phyloP scores from a whole-genome alignment of 305 asterid species.

The Fraxinus sp. region DNA sequence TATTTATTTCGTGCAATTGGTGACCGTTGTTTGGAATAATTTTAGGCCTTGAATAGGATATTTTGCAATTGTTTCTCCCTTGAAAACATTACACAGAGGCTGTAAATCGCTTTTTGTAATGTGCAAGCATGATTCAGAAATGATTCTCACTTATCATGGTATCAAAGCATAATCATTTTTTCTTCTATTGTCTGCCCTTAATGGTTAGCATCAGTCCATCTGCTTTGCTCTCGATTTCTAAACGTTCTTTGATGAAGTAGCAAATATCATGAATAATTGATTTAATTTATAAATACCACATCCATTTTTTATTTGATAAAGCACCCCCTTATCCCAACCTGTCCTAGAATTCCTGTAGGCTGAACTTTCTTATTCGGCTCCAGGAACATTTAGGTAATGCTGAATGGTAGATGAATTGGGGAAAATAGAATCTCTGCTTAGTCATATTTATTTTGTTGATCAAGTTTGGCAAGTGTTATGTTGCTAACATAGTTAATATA shows the following conservation, averaged over 20 bases:
- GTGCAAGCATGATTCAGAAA: neutral
- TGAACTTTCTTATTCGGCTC: constrained; percentile 5
- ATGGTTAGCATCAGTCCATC: neutral
- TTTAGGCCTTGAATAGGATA: neutral
- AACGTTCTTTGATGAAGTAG: neutral
- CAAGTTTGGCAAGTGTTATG: neutral
- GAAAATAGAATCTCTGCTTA: neutral
- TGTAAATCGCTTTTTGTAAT: neutral
- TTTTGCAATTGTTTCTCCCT: neutral
- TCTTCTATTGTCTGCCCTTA: neutral
- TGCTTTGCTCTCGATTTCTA: neutral
- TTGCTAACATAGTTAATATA: neutral
- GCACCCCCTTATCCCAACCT: neutral
- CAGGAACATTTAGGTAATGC: neutral
- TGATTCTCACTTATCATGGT: neutral
- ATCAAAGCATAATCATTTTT: neutral
- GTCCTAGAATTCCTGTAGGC: neutral
- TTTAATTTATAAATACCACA: neutral
- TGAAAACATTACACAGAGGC: neutral
- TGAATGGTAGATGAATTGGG: neutral
- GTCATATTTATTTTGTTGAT: neutral
- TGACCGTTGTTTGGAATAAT: neutral
- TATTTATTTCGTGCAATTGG: too few relatives aligned
- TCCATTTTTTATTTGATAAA: neutral
- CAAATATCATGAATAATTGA: neutral